Evolutionary conservation across 148 eudicot species (phyloP).

Genomic region (Camellia japonica): DNA sequence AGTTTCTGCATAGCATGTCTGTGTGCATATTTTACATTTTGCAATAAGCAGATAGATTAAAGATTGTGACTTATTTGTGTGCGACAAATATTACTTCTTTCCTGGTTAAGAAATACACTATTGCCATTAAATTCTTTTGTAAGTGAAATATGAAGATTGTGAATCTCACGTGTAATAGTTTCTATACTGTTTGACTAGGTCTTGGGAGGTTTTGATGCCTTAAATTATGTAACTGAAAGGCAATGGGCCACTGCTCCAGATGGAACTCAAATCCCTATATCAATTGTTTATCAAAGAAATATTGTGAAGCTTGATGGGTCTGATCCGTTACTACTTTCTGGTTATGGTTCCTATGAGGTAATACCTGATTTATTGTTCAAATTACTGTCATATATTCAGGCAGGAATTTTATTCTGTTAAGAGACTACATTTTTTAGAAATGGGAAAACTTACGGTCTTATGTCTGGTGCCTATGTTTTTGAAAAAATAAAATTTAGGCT

Average conservation of each 20-base stretch:
- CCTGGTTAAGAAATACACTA: neutral
- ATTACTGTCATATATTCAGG: neutral
- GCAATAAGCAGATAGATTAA: neutral
- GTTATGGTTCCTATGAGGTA: slow-evolving; percentile 98
- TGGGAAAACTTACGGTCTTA: neutral
- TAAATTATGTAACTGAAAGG: slow-evolving; percentile 76
- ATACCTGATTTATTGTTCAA: slow-evolving; percentile 13
- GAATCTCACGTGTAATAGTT: neutral
- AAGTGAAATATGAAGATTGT: neutral
- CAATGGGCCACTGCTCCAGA: slow-evolving; percentile 83
- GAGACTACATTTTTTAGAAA: neutral
- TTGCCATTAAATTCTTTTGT: neutral
- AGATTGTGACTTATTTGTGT: neutral
- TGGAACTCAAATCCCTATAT: slow-evolving; percentile 77
- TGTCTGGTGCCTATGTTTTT: neutral
- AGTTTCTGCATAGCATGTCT: neutral
- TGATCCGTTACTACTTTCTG: slow-evolving; percentile 74
- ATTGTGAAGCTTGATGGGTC: slow-evolving; percentile 92
- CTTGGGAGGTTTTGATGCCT: slow-evolving; percentile 76
- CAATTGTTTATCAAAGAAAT: slow-evolving; percentile 68
- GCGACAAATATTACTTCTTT: neutral
- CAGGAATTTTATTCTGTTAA: neutral
- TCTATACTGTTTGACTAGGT: slow-evolving; percentile 45
- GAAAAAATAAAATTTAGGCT: too few species aligned
- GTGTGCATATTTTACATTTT: neutral